Evolutionary conservation across 495 filamentous ascomycete genomes (phyloP).

Genomic region (Trichoderma erinaceum): DNA sequence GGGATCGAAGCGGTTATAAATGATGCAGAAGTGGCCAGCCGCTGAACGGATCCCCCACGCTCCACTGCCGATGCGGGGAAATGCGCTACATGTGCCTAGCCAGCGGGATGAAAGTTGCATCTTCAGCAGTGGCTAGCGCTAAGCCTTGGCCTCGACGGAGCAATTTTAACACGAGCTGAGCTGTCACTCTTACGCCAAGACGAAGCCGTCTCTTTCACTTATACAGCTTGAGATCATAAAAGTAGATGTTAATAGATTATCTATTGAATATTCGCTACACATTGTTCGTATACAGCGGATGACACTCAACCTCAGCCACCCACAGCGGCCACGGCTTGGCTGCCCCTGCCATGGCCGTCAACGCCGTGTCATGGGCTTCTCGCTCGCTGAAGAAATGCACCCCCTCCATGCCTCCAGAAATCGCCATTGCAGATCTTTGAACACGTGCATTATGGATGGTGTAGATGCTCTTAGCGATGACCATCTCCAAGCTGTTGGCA

Average conservation of each 20-base stretch:
- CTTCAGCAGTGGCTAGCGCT: background rate
- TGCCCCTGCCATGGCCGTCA: conserved; percentile 23
- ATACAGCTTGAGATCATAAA: too few relatives aligned
- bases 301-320: conserved; percentile 31
- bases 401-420: conserved; percentile 6
- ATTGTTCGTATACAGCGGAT: conserved; percentile 24
- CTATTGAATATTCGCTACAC: background rate
- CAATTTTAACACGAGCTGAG: background rate
- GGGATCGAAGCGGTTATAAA: conserved; percentile 4
- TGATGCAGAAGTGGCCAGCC: background rate
- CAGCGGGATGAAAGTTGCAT: background rate
- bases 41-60: background rate
- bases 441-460: conserved; percentile 36
- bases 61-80: background rate
- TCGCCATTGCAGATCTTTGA: conserved; percentile 26
- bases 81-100: background rate
- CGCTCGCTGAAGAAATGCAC: conserved; percentile 16
- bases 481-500: conserved; percentile 29
- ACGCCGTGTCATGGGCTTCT: conserved; percentile 15
- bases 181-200: background rate
- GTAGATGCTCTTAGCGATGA: conserved; percentile 36
- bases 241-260: too few relatives aligned
- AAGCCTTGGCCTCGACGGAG: background rate
- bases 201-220: background rate
- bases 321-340: conserved; percentile 34